Evolutionary conservation across 257 asterid genomes (phyloP).

Genomic region (Nicotiana benthamiana): DNA sequence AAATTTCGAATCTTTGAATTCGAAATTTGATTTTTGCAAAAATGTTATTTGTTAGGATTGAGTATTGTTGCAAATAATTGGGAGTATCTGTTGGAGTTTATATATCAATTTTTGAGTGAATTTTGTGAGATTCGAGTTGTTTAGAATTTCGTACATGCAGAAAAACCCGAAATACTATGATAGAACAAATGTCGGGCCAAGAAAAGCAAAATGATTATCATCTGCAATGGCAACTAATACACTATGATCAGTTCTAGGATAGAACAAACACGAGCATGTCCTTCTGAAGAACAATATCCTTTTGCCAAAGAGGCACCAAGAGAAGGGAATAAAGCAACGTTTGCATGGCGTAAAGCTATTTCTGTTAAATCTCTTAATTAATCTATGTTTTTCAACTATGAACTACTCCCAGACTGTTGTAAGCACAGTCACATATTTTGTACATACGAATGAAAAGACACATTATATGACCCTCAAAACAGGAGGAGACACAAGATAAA

Average conservation of each 20-base stretch:
- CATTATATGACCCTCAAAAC: constrained; percentile 30
- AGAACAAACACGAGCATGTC: not conserved
- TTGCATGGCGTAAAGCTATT: not conserved
- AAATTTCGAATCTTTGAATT: too few relatives aligned
- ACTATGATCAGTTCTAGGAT: too few relatives aligned
- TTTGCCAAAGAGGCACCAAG: constrained; percentile 1
- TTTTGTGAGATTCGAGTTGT: too few relatives aligned
- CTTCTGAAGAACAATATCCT: not conserved
- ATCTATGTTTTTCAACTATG: constrained; percentile 14
- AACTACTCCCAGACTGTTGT: constrained; percentile 13
- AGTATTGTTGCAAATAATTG: too few relatives aligned
- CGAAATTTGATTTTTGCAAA: too few relatives aligned
- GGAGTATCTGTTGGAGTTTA: too few relatives aligned
- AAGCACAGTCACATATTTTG: constrained; percentile 19
- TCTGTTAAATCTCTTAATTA: constrained; percentile 8
- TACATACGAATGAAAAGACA: constrained; percentile 20
- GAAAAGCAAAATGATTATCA: not conserved
- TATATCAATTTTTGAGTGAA: too few relatives aligned
- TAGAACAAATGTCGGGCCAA: not conserved
- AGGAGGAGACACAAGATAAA: constrained; percentile 60
- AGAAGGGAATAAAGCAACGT: not conserved
- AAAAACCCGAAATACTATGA: too few relatives aligned
- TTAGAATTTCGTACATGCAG: too few relatives aligned
- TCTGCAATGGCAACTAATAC: not conserved
- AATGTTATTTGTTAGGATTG: too few relatives aligned